Evolutionary conservation across 2,329 filamentous ascomycete genomes (phyloP).

Genomic region (Sporothrix dimorphospora): DNA sequence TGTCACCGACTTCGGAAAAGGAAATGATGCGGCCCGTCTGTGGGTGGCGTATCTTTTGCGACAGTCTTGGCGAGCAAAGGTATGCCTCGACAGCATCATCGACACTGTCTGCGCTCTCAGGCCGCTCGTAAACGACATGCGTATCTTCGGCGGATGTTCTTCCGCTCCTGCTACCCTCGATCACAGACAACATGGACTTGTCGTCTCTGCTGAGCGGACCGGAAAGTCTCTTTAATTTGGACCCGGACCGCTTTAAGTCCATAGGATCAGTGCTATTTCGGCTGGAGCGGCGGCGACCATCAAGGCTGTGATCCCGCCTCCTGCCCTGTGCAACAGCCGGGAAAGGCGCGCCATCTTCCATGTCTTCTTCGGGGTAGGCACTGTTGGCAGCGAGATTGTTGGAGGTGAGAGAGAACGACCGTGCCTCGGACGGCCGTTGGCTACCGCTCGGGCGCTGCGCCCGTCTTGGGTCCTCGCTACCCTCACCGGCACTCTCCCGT

Average conservation of each 20-base stretch:
- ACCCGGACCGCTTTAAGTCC: conserved; percentile 58
- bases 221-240: conserved; percentile 62
- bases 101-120: conserved; percentile 80
- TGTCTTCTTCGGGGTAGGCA: conserved; percentile 39
- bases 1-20: conserved; percentile 95
- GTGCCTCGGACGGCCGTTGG: neutral
- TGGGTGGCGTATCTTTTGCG: conserved; percentile 84
- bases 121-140: conserved; percentile 67
- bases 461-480: neutral
- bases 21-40: conserved; percentile 86
- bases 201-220: conserved; percentile 51
- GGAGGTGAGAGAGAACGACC: conserved; percentile 24
- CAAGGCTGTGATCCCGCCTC: conserved; percentile 52
- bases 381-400: conserved; percentile 9
- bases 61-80: conserved; percentile 78
- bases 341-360: conserved; percentile 70
- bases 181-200: conserved; percentile 30
- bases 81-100: conserved; percentile 87
- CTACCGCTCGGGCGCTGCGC: neutral
- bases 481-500: neutral
- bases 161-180: conserved; percentile 43
- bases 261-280: conserved; percentile 53
- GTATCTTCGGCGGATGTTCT: conserved; percentile 30
- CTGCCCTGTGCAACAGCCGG: conserved; percentile 67
- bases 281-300: conserved; percentile 53